Conservation (phyloP, 345 rosid species). For the Hibiscus syriacus region DNA sequence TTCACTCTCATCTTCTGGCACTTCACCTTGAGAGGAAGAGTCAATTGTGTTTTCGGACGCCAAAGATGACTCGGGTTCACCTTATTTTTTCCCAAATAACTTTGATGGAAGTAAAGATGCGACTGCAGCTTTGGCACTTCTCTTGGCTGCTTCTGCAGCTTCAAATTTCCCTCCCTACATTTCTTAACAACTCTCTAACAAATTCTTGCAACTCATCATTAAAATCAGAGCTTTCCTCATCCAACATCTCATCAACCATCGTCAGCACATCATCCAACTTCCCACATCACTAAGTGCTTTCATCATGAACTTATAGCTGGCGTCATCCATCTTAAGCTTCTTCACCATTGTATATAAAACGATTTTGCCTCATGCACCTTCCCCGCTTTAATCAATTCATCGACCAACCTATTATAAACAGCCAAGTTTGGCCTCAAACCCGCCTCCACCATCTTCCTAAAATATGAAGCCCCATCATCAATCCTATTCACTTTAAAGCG, state of each 20-base stretch:
- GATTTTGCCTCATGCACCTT: slow-evolving; percentile 73
- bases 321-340: slow-evolving; percentile 24
- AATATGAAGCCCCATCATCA: slow-evolving; percentile 81
- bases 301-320: slow-evolving; percentile 42
- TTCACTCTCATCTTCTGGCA: no score
- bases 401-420: slow-evolving; percentile 62
- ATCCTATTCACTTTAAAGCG: slow-evolving; percentile 50
- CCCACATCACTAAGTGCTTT: slow-evolving; percentile 55
- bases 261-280: slow-evolving; percentile 64
- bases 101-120: slow-evolving; percentile 45
- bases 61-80: no score
- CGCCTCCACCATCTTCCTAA: slow-evolving; percentile 57
- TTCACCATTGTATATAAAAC: slow-evolving; percentile 71
- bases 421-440: slow-evolving; percentile 63
- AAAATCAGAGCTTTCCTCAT: slow-evolving; percentile 51
- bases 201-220: slow-evolving; percentile 70
- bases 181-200: slow-evolving; percentile 51
- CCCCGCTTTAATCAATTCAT: slow-evolving; percentile 49
- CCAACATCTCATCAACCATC: slow-evolving; percentile 66
- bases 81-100: slow-evolving; percentile 41
- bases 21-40: no score
- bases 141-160: slow-evolving; percentile 71
- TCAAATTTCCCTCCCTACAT: slow-evolving; percentile 67
- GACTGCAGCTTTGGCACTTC: slow-evolving; percentile 43
- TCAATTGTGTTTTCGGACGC: no score